Evolutionary conservation across 2,329 filamentous ascomycete species (phyloP).

Genomic region (Fulvia fulva): DNA sequence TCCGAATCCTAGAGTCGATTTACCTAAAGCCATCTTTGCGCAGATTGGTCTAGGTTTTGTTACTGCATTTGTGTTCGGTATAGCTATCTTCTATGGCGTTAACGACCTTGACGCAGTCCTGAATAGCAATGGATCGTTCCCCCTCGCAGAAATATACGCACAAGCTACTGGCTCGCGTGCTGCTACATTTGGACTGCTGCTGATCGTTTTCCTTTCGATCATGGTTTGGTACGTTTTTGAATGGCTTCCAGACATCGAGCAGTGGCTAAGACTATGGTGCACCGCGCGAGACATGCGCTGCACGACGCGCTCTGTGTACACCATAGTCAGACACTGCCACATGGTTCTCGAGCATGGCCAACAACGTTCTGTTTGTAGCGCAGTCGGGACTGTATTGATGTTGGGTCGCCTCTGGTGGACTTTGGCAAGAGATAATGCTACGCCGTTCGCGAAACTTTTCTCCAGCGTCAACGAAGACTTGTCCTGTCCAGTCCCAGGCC

Average conservation of each 20-base stretch:
- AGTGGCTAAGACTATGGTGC: no score
- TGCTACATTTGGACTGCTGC: conserved; percentile 55
- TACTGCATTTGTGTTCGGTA: conserved; percentile 46
- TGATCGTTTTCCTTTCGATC: conserved; percentile 53
- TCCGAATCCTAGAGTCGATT: conserved; percentile 38
- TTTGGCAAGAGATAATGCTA: conserved; percentile 57
- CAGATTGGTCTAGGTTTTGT: conserved; percentile 48
- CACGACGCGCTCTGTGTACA: no score
- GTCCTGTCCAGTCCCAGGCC: conserved; percentile 56
- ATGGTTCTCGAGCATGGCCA: no score
- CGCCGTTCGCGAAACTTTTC: conserved; percentile 54
- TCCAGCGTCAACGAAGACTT: conserved; percentile 51
- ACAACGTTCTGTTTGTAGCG: no score
- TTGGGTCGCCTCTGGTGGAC: conserved; percentile 45
- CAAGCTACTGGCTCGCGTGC: conserved; percentile 48
- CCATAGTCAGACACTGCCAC: no score
- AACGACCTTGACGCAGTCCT: conserved; percentile 42
- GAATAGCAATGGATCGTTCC: conserved; percentile 40
- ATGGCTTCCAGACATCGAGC: no score
- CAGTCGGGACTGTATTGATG: conserved; percentile 51
- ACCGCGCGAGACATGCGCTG: no score
- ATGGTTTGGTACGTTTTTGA: no score
- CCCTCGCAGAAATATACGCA: conserved; percentile 45
- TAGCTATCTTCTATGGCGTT: conserved; percentile 51
- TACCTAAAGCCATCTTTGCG: conserved; percentile 48